These are phyloP conservation scores for barley (Hordeum vulgare) DNA, from an alignment of 176 grass and related monocot genomes.

Conservation along the genomic window MorexV3_pseudomolecules_assembly NC_058522.1:553743489-553743988, in stretches of 20 bases:
- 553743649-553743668: constrained; percentile 80
- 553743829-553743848: constrained; percentile 16
- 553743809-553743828: constrained; percentile 80
- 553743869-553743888: constrained; percentile 16
- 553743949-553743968: constrained; percentile 65
- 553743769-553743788: constrained; percentile 68
- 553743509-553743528: constrained; percentile 95
- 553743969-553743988: constrained; percentile 76
- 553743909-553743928: constrained; percentile 83
- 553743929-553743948: constrained; percentile 79
- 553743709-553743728: constrained; percentile 79
- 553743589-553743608: constrained; percentile 36
- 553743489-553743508: constrained; percentile 67
- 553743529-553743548: neutral
- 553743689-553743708: constrained; percentile 86
- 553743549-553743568: neutral
- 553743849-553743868: neutral
- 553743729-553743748: constrained; percentile 69
- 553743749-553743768: constrained; percentile 84
- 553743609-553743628: constrained; percentile 71
- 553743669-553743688: constrained; percentile 73
- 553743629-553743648: constrained; percentile 90
- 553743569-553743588: neutral
- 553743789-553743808: constrained; percentile 85
- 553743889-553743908: constrained; percentile 59